Conservation (phyloP, 495 filamentous ascomycete genomes). For the Massariosphaeria phaeospora region DNA sequence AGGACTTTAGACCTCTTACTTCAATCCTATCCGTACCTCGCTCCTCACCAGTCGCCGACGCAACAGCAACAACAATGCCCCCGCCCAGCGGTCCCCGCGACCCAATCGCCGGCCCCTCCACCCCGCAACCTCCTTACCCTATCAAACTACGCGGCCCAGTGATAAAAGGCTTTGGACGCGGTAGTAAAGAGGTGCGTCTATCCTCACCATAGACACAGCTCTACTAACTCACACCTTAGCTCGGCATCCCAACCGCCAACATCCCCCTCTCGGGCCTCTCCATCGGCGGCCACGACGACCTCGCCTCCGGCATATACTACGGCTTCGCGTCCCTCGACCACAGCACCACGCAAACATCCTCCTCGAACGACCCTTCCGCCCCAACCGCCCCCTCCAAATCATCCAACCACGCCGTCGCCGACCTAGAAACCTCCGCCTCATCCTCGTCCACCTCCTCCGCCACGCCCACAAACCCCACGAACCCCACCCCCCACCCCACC, state of each 20-base stretch:
- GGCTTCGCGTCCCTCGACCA: conserved; percentile 67
- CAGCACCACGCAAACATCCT: conserved; percentile 14
- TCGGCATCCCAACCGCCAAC: conserved; percentile 96
- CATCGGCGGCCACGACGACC: conserved; percentile 63
- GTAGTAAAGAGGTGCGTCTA: conserved; percentile 68
- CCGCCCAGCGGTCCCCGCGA: conserved; percentile 27
- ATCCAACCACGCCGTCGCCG: conserved; percentile 19
- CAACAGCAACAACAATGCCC: conserved; percentile 9
- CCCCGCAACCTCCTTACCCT: conserved; percentile 71
- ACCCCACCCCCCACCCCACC: no score
- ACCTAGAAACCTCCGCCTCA: conserved; percentile 4
- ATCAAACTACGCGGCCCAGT: conserved; percentile 75
- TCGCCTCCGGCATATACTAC: conserved; percentile 82
- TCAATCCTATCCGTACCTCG: not conserved
- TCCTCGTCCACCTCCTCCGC: conserved; percentile 2
- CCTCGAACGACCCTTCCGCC: not conserved
- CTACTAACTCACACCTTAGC: conserved; percentile 44
- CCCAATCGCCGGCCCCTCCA: conserved; percentile 58
- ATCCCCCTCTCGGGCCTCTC: conserved; percentile 71
- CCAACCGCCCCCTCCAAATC: conserved; percentile 9
- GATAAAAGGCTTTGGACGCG: conserved; percentile 88
- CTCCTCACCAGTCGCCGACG: not conserved
- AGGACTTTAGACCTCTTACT: not conserved
- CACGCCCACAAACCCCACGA: conserved; percentile 8
- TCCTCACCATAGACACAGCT: conserved; percentile 9